Conservation (phyloP, 331 rosid genomes). For the Quercus lobata region DNA sequence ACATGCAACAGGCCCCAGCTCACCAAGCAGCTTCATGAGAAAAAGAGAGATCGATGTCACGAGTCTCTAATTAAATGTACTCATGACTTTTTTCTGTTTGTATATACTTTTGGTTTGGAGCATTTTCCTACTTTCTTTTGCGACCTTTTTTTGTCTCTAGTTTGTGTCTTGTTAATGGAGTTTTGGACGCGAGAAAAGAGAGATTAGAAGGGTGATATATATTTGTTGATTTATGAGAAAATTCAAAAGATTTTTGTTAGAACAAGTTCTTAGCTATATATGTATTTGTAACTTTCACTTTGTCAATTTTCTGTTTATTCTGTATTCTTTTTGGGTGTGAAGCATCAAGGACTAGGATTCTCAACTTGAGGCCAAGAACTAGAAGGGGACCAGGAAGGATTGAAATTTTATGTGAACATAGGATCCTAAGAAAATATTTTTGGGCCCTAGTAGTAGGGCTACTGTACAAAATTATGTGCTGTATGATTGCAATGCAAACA, state of each 20-base stretch:
- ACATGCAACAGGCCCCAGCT: conserved; percentile 27
- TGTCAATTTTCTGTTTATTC: neutral
- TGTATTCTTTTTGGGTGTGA: neutral
- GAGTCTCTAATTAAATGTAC: neutral
- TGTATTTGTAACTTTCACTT: neutral
- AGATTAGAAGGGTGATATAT: conserved; percentile 5
- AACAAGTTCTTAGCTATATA: neutral
- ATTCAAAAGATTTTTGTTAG: conserved; percentile 4
- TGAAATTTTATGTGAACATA: no score
- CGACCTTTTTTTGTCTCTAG: conserved; percentile 9
- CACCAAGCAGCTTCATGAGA: conserved; percentile 25
- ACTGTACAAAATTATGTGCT: no score
- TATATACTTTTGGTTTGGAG: conserved; percentile 26
- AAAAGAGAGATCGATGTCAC: neutral
- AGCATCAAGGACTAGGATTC: no score
- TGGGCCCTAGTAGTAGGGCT: no score
- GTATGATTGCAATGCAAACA: no score
- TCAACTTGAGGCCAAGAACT: no score
- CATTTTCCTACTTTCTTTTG: neutral
- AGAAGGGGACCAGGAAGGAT: no score
- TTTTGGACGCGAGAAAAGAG: neutral
- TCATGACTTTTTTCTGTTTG: neutral
- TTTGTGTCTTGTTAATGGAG: neutral
- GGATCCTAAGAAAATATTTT: no score
- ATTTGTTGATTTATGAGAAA: conserved; percentile 8